Base-by-base conservation (phyloP, 2,329 filamentous ascomycete genomes). In the Diaporthe citri region DNA sequence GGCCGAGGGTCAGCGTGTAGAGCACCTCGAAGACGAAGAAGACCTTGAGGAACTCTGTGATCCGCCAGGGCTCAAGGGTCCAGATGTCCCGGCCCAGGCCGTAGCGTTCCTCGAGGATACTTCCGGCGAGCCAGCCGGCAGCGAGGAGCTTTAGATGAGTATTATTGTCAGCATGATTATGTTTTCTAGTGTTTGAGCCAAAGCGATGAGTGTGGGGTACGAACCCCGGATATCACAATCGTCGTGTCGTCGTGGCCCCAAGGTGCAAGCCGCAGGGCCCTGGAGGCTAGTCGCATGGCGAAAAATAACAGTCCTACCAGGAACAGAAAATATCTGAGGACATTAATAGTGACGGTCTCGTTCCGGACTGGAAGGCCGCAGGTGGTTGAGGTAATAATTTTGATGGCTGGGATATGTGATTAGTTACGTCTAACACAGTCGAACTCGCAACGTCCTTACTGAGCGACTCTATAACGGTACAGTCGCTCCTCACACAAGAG, bases 51-150 rank as follows among this genome's bases (percentile, higher is more conserved):
- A 74, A 73, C 28, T 72, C 64, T n/a, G 66, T 57, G 39, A 78
- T 76, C 31, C 71, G 25, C 51, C 57, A 48, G 22, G 76, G 76
- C 10, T 75, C 66, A 2, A 78, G 70, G 3, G 77, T 78, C 77
- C 77, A 78, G 36, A 78, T 52, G 31, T 78, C 74, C 10, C 46
- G 52, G 25, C 77, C 77, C 22, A 78, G 71, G 43, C 77, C 77
- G 28, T 78, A 78, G 31, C 84, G 87, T 57, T 90, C 84, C 82
- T 79, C 0, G 80, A 75, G 31, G 13, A 67, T 71, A 22, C 64
- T 67, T 9, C 64, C 64, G 1, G 64, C 64, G 3, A 67, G 31
- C 46, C 46, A 67, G 22, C 64, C 64, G 34, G 13, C 64, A 4
- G 64, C 34, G n/a, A 67, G 64, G 31, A 67, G 13, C 62, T 57